Evolutionary conservation across 345 rosid genomes (phyloP), one percentile per base, ranked within the genome.

Genomic region (Moricandia moricandioides): DNA sequence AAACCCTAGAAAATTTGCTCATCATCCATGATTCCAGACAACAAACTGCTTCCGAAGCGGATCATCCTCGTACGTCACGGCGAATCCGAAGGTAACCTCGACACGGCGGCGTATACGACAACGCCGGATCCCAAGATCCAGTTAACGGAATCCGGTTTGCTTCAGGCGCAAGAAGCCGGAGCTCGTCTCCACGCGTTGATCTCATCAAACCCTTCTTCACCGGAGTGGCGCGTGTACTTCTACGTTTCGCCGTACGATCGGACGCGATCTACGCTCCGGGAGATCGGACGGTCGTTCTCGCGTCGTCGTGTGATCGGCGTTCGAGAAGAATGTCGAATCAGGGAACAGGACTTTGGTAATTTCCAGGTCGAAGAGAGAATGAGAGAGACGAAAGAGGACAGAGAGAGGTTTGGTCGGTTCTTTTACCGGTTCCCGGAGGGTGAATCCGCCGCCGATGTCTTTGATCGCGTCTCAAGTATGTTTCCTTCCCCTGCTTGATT

Each of bases 331-430:
- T 88, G 97, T 35, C 78, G 99, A 49, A 79, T 95, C 10, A 67
- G 99, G 35, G 99, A 95, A 56, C 99, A 95, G 82, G 99, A 95
- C 80, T 95, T 95, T 63, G 99, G 98, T 65, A 95, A 95, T 69
- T 95, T 95, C 13, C 98, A 95, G 90, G 90, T 90, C 2, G 70
- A 79, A 71, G 99, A 92, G 79, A 72, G 99, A 57, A 95, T 95
- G 98, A 82, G 81, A 69, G 81, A 16, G 29, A 85, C 90, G 21
- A 92, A 90, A 71, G 86, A 86, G 83, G 82, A 87, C 0, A 82
- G 98, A 65, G 90, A 89, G 79, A 73, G 79, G 31, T 95, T 92
- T 71, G 99, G 97, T 2, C 80, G 99, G 34, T 95, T 90, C 75
- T 95, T 86, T 62, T 95, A 88, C 56, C 84, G 99, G 27, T 95